Evolutionary conservation across 306 rosid species (phyloP).

Genomic region (Geum urbanum): DNA sequence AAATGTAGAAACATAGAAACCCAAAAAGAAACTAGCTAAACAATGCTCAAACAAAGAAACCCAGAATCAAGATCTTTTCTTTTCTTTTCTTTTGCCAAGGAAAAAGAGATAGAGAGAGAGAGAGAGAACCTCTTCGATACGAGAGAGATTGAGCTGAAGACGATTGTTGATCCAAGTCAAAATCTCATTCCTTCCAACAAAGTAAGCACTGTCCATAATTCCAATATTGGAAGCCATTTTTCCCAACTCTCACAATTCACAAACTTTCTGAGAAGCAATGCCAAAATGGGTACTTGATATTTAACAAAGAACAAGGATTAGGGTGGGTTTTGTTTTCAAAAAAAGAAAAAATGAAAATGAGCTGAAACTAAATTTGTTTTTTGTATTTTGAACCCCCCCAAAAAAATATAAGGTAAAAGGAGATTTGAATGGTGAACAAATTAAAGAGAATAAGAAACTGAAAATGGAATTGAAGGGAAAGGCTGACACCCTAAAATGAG

Average conservation of each 20-base stretch:
- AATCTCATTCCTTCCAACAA: constrained; percentile 95
- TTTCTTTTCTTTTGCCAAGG: too few relatives aligned
- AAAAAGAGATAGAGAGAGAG: neutral
- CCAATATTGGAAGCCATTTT: constrained; percentile 86
- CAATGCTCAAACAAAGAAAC: constrained; percentile 10
- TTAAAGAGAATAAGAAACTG: constrained; percentile 19
- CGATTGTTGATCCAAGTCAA: constrained; percentile 83
- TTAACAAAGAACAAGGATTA: constrained; percentile 2
- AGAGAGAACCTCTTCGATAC: constrained; percentile 79
- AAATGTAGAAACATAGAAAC: neutral
- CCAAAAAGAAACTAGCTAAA: neutral
- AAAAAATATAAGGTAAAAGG: neutral
- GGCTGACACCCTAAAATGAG: constrained; percentile 5
- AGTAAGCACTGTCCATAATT: constrained; percentile 91
- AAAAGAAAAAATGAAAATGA: neutral
- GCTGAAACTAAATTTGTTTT: neutral
- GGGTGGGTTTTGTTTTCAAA: constrained; percentile 5
- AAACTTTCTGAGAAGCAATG: neutral
- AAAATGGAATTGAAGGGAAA: neutral
- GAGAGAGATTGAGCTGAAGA: constrained; percentile 84
- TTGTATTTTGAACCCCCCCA: neutral
- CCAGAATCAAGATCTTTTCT: constrained; percentile 23
- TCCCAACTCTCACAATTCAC: constrained; percentile 21
- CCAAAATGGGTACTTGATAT: neutral
- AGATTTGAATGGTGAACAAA: constrained; percentile 10